These are phyloP conservation scores for Scedosporium dehoogii DNA, from an alignment of 2,329 filamentous ascomycete genomes.

Conservation along the genomic window DNA sequence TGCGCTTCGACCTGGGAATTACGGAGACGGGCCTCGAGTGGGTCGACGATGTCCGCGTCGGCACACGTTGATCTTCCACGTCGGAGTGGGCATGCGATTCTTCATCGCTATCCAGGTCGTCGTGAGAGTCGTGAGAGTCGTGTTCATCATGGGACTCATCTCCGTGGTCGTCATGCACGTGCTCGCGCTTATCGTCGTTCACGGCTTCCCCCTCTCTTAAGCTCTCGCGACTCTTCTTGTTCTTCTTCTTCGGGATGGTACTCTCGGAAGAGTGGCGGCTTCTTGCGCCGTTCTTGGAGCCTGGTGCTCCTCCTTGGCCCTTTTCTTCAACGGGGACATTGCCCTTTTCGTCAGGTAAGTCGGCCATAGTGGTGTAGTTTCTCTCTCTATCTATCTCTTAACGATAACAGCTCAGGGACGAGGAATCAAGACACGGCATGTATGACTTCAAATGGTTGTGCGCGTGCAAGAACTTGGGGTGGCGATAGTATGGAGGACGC, in stretches of 20 bases:
- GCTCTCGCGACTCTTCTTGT: neutral
- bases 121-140: neutral
- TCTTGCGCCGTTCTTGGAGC: neutral
- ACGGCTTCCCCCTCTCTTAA: neutral
- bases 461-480: neutral
- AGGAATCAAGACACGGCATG: neutral
- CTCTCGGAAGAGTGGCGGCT: neutral
- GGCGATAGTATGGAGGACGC: neutral
- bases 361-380: neutral
- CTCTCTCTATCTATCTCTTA: neutral
- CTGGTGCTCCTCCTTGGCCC: neutral
- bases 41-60: constrained; percentile 4
- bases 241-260: neutral
- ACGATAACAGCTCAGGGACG: neutral
- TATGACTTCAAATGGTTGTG: neutral
- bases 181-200: constrained; percentile 1
- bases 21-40: constrained; percentile 13
- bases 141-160: neutral
- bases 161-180: neutral
- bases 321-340: neutral
- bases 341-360: neutral
- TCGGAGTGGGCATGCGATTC: constrained; percentile 1
- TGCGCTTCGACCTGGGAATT: constrained; percentile 39
- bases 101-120: neutral
- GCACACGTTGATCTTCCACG: neutral